phyloP scores from a whole-genome alignment of 2,329 filamentous ascomycete genomes.

The Clonostachys solani region DNA sequence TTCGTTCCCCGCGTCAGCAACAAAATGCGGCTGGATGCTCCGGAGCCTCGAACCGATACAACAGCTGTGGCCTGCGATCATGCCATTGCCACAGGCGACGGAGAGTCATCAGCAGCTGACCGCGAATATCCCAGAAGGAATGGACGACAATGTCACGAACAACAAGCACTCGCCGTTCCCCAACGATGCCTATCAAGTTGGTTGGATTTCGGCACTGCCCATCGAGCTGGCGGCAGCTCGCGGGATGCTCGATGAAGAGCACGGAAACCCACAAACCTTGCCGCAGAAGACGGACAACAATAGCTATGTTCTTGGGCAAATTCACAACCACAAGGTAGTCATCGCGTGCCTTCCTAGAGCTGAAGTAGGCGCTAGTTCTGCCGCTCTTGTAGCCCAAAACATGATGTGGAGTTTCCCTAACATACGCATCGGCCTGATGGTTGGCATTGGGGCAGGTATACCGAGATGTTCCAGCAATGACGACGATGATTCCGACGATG shows the following conservation, averaged over 20 bases:
- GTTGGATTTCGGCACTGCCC: conserved; percentile 10
- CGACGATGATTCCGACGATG: conserved; percentile 1
- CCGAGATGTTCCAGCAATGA: background rate
- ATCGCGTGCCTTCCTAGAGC: conserved; percentile 16
- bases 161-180: background rate
- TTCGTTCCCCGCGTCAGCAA: too few species aligned
- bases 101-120: too few species aligned
- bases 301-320: conserved; percentile 19
- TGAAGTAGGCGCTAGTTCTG: conserved; percentile 18
- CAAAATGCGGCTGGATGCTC: too few species aligned
- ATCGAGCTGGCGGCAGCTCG: conserved; percentile 6
- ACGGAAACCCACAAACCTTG: background rate
- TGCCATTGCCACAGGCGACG: too few species aligned
- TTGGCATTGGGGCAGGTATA: conserved; percentile 12
- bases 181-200: conserved; percentile 7
- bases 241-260: conserved; percentile 9
- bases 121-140: too few species aligned
- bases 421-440: conserved; percentile 10
- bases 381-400: conserved; percentile 20
- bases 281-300: conserved; percentile 1
- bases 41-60: too few species aligned
- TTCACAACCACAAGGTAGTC: conserved; percentile 23
- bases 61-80: too few species aligned
- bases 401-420: conserved; percentile 25
- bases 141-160: too few species aligned